Evolutionary conservation across 1,284 basidiomycete genomes (phyloP), one percentile per base, ranked within the genome.

Genomic region (Cutaneotrichosporon daszewskae): DNA sequence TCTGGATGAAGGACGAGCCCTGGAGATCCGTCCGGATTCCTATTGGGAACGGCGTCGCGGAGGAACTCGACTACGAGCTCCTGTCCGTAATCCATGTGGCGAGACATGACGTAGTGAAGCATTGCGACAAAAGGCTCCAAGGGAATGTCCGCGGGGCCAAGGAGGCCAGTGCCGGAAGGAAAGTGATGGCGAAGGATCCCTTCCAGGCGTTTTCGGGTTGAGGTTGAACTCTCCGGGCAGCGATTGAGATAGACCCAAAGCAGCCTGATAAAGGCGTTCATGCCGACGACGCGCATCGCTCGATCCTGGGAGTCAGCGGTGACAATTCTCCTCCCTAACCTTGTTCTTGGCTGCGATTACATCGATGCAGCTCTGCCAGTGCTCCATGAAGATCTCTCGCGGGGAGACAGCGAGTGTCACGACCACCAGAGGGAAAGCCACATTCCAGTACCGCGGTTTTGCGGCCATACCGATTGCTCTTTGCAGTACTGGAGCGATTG

Each of bases 231-330:
- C 64, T 96, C 92, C 51, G 84, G 82, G 61, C 90, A 94, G 16
- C 92, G 84, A 62, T 90, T 92, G 18, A 96, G 76, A 68, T 96
- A 97, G 1, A 90, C 87, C 92, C 92, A 96, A 20, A 94, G 72
- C 24, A 96, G 69, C 5, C 90, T 83, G 47, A 90, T 69, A 44
- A 87, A 81, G 3, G 87, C 85, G 55, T 92, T 90, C 71, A 95
- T 76, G 11, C 88, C 79, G 5, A 81, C 75, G 1, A 80, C 71
- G n/a, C 88, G 80, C 40, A 78, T 75, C 0, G 80, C 75, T 53
- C 85, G 86, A 59, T 96, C 91, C 85, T 92, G 52, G 35, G 6
- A 7, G 43, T 53, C 16, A 48, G 36, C 11, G 33, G 43, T n/a
- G 31, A 34, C 14, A 32, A 23, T 35, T 45, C 20, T 49, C 23